Percentiles rank a stretch among this genome's conserved stretches.
These are phyloP conservation scores for Globisporangium middletonii DNA, from an alignment of 352 stramenopile species.

Conservation along the genomic window DNA sequence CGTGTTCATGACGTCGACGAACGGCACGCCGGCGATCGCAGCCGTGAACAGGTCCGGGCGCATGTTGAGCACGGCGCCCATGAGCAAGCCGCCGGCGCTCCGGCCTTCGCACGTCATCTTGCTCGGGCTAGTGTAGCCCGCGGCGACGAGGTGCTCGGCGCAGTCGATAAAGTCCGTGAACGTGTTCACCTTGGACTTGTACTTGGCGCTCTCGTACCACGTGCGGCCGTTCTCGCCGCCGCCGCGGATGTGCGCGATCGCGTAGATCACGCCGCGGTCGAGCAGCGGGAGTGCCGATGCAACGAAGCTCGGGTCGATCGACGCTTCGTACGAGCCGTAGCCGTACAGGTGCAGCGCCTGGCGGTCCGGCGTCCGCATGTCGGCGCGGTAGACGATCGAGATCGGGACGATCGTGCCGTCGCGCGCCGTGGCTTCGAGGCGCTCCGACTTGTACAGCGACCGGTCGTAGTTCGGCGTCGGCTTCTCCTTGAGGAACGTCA, in stretches of 20 bases:
- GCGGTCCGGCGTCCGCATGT: slow-evolving; percentile 42
- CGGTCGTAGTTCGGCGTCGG: slow-evolving; percentile 92
- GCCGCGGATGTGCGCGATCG: slow-evolving; percentile 96
- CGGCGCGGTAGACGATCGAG: slow-evolving; percentile 75
- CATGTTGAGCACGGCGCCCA: slow-evolving; percentile 96
- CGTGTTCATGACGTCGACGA: slow-evolving; percentile 96
- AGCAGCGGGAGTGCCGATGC: slow-evolving; percentile 89
- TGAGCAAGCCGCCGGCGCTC: slow-evolving; percentile 94
- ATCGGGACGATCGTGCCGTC: slow-evolving; percentile 87
- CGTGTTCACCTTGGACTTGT: slow-evolving; percentile 98
- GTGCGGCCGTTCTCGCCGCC: slow-evolving; percentile 96
- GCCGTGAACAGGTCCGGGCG: slow-evolving; percentile 94
- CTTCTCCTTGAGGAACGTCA: slow-evolving; percentile 89
- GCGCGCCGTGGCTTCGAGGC: slow-evolving; percentile 75
- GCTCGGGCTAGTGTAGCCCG: slow-evolving; percentile 60
- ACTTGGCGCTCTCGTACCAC: slow-evolving; percentile 97
- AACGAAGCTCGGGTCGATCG: slow-evolving; percentile 91
- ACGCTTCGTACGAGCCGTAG: slow-evolving; percentile 95
- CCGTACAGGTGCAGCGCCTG: slow-evolving; percentile 90
- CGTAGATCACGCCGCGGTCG: slow-evolving; percentile 95
- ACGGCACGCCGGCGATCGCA: slow-evolving; percentile 94
- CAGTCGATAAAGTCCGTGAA: slow-evolving; percentile 95
- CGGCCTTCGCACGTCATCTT: slow-evolving; percentile 94
- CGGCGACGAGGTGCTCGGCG: slow-evolving; percentile 86
- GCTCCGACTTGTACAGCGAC: slow-evolving; percentile 88